A percentile compares a stretch with the other conserved stretches of the same genome.
These are phyloP conservation scores for Silene coronaria DNA, from an alignment of 179 eudicot genomes.

Conservation along the genomic window DNA sequence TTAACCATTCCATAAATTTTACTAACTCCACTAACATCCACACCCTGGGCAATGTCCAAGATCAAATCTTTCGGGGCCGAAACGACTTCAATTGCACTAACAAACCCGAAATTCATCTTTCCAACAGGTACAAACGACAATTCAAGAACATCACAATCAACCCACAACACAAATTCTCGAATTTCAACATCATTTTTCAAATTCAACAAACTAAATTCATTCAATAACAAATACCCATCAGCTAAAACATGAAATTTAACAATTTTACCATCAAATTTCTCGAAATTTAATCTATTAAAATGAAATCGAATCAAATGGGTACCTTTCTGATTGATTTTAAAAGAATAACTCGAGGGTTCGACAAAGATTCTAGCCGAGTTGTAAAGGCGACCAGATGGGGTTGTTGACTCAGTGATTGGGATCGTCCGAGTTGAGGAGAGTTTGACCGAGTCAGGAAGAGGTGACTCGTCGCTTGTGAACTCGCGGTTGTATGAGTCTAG, in stretches of 20 bases:
- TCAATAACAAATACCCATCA: constrained; percentile 50
- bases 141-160: constrained; percentile 48
- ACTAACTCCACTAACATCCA: constrained; percentile 35
- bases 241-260: constrained; percentile 64
- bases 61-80: constrained; percentile 84
- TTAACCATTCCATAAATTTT: constrained; percentile 43
- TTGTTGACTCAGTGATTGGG: constrained; percentile 22
- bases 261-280: constrained; percentile 21
- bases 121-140: constrained; percentile 48
- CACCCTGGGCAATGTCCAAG: constrained; percentile 42
- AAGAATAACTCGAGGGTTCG: constrained; percentile 39
- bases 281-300: constrained; percentile 38
- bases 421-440: constrained; percentile 33
- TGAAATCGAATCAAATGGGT: constrained; percentile 70
- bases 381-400: constrained; percentile 37
- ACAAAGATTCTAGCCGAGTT: constrained; percentile 53
- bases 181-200: constrained; percentile 26
- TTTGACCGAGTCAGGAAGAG: constrained; percentile 24
- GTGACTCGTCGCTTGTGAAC: constrained; percentile 47
- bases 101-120: constrained; percentile 52
- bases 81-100: constrained; percentile 78
- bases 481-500: constrained; percentile 45
- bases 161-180: constrained; percentile 58
- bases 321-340: constrained; percentile 45
- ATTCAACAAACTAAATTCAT: constrained; percentile 34